Percentiles rank a stretch among this genome's conserved stretches.
These are phyloP conservation scores for Sugiyamaella paludigena DNA, from an alignment of 1,139 yeast genomes.

Conservation along the genomic window DNA sequence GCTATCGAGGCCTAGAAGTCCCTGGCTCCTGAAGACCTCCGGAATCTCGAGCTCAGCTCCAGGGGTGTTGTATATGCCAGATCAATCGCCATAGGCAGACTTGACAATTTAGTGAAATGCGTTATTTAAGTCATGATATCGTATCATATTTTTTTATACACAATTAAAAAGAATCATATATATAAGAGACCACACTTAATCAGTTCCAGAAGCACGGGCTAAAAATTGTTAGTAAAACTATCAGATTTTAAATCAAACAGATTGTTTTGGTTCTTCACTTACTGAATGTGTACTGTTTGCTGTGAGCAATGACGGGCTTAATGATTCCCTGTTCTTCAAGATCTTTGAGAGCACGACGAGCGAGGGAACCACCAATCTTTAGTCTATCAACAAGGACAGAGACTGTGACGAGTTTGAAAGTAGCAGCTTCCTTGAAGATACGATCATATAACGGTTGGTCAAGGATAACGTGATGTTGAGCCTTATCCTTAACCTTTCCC, in stretches of 20 bases:
- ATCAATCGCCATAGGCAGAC: too few relatives aligned
- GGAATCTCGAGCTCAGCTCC: too few relatives aligned
- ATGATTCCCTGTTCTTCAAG: conserved; percentile 95
- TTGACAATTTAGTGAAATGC: too few relatives aligned
- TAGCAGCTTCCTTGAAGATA: conserved; percentile 98
- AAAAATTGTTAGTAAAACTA: conserved; percentile 1
- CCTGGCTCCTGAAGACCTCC: too few relatives aligned
- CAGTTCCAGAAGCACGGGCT: conserved; percentile 24
- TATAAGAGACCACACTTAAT: conserved; percentile 11
- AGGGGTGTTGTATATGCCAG: too few relatives aligned
- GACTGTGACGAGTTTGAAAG: conserved; percentile 97
- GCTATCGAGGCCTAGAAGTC: too few relatives aligned
- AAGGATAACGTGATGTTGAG: conserved; percentile 94
- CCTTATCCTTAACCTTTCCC: conserved; percentile 99
- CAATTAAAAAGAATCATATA: conserved; percentile 1
- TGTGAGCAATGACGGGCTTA: conserved; percentile 91
- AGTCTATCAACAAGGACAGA: conserved; percentile 98
- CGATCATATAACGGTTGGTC: conserved; percentile 99
- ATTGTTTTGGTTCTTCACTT: conserved; percentile 7
- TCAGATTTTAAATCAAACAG: background rate
- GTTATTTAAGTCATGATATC: background rate
- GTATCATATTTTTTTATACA: conserved; percentile 10
- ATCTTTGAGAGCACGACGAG: conserved; percentile 96
- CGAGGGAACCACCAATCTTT: conserved; percentile 98
- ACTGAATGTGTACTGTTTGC: conserved; percentile 92